Evolutionary conservation across 441 rosid species (phyloP), one percentile per base, ranked within the genome.

Genomic region (Adansonia madagascariensis): DNA sequence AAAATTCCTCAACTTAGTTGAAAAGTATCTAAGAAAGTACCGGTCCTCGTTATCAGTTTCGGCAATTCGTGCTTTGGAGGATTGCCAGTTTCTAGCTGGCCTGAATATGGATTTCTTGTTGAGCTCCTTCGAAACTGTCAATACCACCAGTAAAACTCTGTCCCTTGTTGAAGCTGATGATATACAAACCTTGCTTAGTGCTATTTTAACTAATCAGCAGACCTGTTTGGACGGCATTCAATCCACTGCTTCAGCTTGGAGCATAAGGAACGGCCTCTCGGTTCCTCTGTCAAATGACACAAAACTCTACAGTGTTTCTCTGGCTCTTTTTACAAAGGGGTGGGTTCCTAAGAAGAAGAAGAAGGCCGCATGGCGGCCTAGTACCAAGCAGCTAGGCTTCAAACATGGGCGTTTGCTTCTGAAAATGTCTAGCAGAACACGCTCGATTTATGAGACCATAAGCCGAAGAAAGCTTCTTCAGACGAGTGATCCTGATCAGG

Each of bases 261-360:
- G 87, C 4, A 14, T 88, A 5, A 73, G 60, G 71, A 86, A 88
- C 53, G 94, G 88, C 39, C 73, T 96, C 14, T 72, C 90, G 0
- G 76, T 74, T 68, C 93, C 97, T 67, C 53, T 92, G 0, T 70
- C 86, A 1, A 89, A 87, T 65, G 98, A 94, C 67, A 82, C 94
- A 3, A 92, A 92, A 78, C 94, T 94, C 4, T 89, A 84, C 61
- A 91, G 98, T 53, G 90, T 91, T 27, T 91, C 96, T 0, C 82
- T 96, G 1, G 97, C 98, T 15, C 81, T 96, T 15, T 88, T 94
- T 63, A 84, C 89, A 2, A 85, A 85, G 80, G 96, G 89, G 2
- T 92, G 93, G 92, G 89, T 86, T 60, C 93, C 94, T 1, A 86
- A 80, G 73, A 78, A 9, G 22, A 80, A 80, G 76, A 89, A 64